Evolutionary conservation across 202 grass and related monocot genomes (phyloP).

Genomic region (Thinopyrum obtusiflorum): DNA sequence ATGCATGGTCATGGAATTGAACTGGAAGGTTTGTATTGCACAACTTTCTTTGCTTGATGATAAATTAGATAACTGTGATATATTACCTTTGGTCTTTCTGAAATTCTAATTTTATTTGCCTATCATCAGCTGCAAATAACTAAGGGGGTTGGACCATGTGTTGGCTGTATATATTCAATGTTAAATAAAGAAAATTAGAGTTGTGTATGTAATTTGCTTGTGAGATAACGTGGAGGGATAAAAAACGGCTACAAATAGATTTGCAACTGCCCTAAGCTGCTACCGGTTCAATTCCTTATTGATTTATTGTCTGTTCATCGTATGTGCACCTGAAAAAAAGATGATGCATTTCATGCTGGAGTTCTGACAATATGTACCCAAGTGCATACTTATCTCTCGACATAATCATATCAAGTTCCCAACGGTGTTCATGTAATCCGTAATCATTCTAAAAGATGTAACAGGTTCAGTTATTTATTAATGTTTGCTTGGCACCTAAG

Average conservation of each 20-base stretch:
- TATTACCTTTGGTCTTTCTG: not conserved
- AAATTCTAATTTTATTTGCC: not conserved
- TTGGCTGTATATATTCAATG: not conserved
- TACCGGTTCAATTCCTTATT: not conserved
- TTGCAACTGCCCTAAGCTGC: not conserved
- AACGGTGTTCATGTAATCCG: not conserved
- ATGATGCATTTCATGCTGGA: not conserved
- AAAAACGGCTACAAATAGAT: not conserved
- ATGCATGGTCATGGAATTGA: slow-evolving; percentile 94
- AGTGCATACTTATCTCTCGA: not conserved
- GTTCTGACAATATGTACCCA: not conserved
- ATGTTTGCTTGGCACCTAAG: slow-evolving; percentile 7
- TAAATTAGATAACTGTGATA: not conserved
- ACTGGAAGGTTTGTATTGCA: slow-evolving; percentile 69
- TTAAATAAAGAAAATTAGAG: not conserved
- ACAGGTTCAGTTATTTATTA: not conserved
- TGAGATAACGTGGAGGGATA: not conserved
- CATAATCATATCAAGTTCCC: not conserved
- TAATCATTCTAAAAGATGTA: not conserved
- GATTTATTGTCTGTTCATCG: not conserved
- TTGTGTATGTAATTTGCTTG: not conserved
- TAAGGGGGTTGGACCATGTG: not conserved
- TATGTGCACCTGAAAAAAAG: not conserved
- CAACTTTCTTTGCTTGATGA: slow-evolving; percentile 6
- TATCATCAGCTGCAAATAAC: slow-evolving; percentile 14